Evolutionary conservation across 192 early-diverging fungal genomes (phyloP), one percentile per base, ranked within the genome.

Genomic region (Mortierella alpina): DNA sequence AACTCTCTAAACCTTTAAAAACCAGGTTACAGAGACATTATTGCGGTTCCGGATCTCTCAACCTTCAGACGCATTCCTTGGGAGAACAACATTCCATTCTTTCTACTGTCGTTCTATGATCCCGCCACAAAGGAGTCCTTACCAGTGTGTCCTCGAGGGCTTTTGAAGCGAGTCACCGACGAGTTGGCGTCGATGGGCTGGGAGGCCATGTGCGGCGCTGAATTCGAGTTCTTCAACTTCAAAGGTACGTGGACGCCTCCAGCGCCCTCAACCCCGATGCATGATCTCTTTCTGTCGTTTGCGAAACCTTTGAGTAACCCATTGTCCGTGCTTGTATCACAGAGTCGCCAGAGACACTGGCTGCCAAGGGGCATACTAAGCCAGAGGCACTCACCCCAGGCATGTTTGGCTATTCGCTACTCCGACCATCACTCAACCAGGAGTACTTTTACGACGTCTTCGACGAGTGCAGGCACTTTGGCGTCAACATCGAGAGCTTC

Each of bases 191-290:
- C 63, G 2, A 44, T 76, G 48, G 82, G 82, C 14, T 77, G 82
- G 68, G 75, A 87, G 53, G 84, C 90, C 6, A 76, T 88, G 60
- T 85, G 85, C 59, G 92, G 92, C 6, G 78, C 88, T 39, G 92
- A 93, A 72, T 91, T 88, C 71, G 91, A 93, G 78, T 96, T 93
- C 69, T 96, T 88, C 82, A 92, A 92, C 72, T 95, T 94, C 80
- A 88, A 90, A 84, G 92, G 92, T 94, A 84, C n/a, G n/a, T 51
- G 50, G n/a, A 51, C 50, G 50, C 50, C 11, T 51, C 50, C 50
- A 51, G 50, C 13, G 50, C 50, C 50, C 31, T 31, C 31, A 3
- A 31, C 3, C 31, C 31, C 31, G 31, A 2, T 1, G 31, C 31
- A 31, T 31, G 31, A 31, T 31, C 31, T 31, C 31, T 31, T 3